Evolutionary conservation across 495 filamentous ascomycete genomes (phyloP), one percentile per base, ranked within the genome.

Genomic region (Neurospora terricola): DNA sequence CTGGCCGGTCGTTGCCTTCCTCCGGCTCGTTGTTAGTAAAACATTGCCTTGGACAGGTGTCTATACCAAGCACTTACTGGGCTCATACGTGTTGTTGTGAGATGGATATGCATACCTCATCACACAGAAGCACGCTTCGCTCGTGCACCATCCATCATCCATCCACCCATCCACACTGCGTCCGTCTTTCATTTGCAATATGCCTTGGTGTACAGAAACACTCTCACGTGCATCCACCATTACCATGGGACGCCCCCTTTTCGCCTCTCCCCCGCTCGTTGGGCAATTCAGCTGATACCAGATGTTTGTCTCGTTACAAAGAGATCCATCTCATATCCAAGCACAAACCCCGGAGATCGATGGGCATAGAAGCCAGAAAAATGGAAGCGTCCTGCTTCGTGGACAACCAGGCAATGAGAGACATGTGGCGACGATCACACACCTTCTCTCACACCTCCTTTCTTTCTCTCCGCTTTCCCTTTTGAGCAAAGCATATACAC

Each of bases 31-130:
- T 45, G 37, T 70, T 71, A 62, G 71, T 62, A 42, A 73, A 70
- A 42, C 48, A 74, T 77, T 75, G 72, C 70, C 76, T 39, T 78
- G 77, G 75, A 77, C 77, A 74, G 37, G 54, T 42, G 62, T 48
- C 69, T 74, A 73, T 70, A 73, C 75, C 71, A 74, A 71, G 62
- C 70, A 66, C 54, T 66, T 34, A 34, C 14, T 8, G 14, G 27
- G 14, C 18, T 66, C 27, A 34, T 66, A 34, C 14, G 27, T 66
- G 54, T 18, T 66, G 30, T 66, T 16, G 54, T 18, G 54, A 66
- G 54, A 66, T 34, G 54, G 27, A 36, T 66, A 66, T 66, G 54
- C 54, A 66, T 66, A 34, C 27, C 54, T 66, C 54, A 66, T 66
- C 54, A 66, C 54, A 66, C 7, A 66, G 27, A 66, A 36, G 54